Evolutionary conservation across 2,329 filamentous ascomycete genomes (phyloP).

Genomic region (Botrytis porri): DNA sequence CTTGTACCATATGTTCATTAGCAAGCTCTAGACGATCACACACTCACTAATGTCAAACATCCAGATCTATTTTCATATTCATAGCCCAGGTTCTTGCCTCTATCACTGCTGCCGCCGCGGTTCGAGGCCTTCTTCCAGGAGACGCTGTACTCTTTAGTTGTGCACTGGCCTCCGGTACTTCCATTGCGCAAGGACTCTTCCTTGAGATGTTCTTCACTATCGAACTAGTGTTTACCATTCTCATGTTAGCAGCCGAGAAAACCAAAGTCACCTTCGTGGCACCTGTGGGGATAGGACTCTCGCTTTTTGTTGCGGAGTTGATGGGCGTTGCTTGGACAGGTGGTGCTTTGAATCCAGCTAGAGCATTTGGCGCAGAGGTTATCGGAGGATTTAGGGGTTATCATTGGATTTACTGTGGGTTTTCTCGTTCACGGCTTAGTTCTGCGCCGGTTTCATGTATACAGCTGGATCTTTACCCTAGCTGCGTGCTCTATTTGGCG

Average conservation of each 20-base stretch:
- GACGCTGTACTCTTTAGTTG: background rate
- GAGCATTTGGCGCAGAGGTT: constrained; percentile 47
- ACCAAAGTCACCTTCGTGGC: constrained; percentile 48
- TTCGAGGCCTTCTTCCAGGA: background rate
- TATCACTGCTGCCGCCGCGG: background rate
- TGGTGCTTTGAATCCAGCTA: constrained; percentile 47
- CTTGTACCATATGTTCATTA: background rate
- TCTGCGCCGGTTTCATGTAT: background rate
- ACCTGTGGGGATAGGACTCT: constrained; percentile 47
- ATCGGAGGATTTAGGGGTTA: constrained; percentile 42
- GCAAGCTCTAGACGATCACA: background rate
- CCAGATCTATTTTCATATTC: constrained; percentile 35
- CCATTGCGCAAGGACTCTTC: constrained; percentile 44
- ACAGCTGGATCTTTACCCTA: background rate
- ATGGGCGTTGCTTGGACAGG: constrained; percentile 48
- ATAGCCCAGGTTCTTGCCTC: constrained; percentile 25
- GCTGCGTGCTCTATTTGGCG: background rate
- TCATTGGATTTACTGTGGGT: constrained; percentile 46
- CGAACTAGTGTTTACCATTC: constrained; percentile 48
- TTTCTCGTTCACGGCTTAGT: background rate
- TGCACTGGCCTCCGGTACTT: background rate
- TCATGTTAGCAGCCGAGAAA: constrained; percentile 50
- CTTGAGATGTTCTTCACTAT: constrained; percentile 49
- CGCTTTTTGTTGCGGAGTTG: constrained; percentile 47
- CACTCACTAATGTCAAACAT: background rate